Evolutionary conservation across 108 stramenopile genomes (phyloP).

Genomic region (Cyclotella kingstonii): DNA sequence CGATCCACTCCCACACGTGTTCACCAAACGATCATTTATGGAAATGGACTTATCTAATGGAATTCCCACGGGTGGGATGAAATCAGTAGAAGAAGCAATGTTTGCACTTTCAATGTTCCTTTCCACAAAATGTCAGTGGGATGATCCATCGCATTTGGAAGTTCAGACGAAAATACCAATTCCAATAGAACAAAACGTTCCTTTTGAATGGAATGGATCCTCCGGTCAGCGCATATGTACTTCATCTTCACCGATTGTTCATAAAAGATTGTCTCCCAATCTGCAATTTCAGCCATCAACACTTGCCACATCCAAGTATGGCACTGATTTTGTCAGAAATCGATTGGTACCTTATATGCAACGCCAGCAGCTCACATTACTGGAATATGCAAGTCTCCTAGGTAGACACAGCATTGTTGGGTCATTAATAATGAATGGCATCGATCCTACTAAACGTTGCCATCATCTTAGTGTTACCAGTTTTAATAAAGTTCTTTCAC

Average conservation of each 20-base stretch:
- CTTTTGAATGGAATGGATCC: no score
- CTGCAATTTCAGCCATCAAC: constrained; percentile 27
- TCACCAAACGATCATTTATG: not conserved
- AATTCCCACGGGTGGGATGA: not conserved
- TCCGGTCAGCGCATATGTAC: no score
- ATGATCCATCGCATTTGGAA: no score
- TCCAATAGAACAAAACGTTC: no score
- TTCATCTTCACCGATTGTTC: not conserved
- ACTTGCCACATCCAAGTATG: constrained; percentile 53
- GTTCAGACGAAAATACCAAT: no score
- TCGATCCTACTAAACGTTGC: constrained; percentile 53
- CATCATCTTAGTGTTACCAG: constrained; percentile 6
- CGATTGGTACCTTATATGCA: constrained; percentile 39
- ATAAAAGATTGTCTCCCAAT: not conserved
- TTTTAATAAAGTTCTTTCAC: not conserved
- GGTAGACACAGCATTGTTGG: constrained; percentile 65
- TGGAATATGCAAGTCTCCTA: constrained; percentile 71
- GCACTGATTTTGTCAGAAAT: constrained; percentile 26
- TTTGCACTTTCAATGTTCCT: not conserved
- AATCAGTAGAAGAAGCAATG: not conserved
- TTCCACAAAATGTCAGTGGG: not conserved
- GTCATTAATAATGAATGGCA: constrained; percentile 55
- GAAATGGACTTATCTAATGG: constrained; percentile 2
- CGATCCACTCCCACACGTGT: constrained; percentile 5
- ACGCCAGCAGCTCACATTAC: constrained; percentile 45